phyloP scores from a whole-genome alignment of 139 green algal species.

The Volvox reticuliferus region DNA sequence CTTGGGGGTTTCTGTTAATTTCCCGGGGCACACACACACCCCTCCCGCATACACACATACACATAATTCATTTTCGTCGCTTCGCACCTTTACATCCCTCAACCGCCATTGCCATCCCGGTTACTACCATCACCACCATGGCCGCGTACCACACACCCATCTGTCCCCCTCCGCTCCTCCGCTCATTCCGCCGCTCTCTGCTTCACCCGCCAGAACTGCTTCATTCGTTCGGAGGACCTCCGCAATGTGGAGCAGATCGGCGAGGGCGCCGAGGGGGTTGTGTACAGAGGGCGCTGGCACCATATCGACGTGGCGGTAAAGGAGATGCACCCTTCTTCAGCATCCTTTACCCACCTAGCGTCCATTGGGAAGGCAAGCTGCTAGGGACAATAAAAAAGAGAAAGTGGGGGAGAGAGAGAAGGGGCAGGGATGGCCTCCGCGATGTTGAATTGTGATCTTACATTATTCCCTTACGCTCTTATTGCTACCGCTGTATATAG shows the following conservation, averaged over 20 bases:
- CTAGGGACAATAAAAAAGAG: no score
- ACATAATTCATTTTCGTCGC: background rate
- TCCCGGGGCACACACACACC: no score
- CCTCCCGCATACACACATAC: background rate
- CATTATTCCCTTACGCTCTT: no score
- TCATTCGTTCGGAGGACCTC: conserved; percentile 17
- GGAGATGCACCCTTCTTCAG: conserved; percentile 54
- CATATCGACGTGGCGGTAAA: conserved; percentile 64
- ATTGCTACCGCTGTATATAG: no score
- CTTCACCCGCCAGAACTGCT: conserved; percentile 38
- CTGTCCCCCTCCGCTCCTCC: background rate
- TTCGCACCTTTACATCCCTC: no score
- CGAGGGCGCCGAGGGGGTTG: conserved; percentile 52
- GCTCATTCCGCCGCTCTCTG: no score
- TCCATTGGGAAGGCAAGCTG: conserved; percentile 32
- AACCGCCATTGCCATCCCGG: no score
- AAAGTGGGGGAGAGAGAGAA: no score
- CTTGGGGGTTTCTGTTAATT: no score
- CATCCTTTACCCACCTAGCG: conserved; percentile 25
- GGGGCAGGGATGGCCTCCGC: no score
- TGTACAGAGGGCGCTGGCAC: conserved; percentile 59
- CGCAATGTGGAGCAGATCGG: conserved; percentile 26
- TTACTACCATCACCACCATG: no score
- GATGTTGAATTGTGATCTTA: no score
- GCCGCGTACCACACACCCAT: background rate